Conservation (phyloP, 495 filamentous ascomycete species). For the Xylaria acuta region DNA sequence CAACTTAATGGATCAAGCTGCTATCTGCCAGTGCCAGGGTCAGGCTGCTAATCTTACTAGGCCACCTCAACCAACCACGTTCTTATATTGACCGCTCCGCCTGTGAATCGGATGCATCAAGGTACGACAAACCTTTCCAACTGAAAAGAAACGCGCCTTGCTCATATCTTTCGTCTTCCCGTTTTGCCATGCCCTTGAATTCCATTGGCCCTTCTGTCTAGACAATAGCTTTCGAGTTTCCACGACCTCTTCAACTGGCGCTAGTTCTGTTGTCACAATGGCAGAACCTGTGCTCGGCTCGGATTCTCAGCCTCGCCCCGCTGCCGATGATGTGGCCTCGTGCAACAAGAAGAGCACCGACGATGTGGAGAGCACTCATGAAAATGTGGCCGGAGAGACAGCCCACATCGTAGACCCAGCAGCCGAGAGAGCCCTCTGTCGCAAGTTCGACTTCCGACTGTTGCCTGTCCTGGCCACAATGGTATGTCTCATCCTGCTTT, state of each 20-base stretch:
- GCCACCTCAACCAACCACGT: neutral
- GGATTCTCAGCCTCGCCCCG: neutral
- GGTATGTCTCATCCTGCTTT: slow-evolving; percentile 46
- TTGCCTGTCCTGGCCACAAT: slow-evolving; percentile 69
- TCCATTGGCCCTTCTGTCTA: neutral
- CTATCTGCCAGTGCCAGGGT: neutral
- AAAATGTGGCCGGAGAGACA: slow-evolving; percentile 25
- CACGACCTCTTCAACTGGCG: neutral
- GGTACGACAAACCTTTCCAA: neutral
- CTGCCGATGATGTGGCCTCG: slow-evolving; percentile 12
- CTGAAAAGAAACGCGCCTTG: neutral
- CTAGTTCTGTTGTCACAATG: neutral
- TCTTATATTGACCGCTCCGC: slow-evolving; percentile 5
- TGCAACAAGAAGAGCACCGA: slow-evolving; percentile 28
- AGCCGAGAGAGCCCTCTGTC: slow-evolving; percentile 67
- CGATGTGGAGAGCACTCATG: slow-evolving; percentile 32
- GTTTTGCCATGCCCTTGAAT: neutral
- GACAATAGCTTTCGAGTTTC: neutral
- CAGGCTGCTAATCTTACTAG: neutral
- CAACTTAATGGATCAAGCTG: neutral
- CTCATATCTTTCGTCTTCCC: neutral
- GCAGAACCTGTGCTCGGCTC: slow-evolving; percentile 4
- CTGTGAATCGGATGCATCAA: neutral
- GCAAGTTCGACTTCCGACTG: slow-evolving; percentile 68
- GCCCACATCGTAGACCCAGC: slow-evolving; percentile 40